Base-by-base conservation (phyloP, 495 filamentous ascomycete genomes). In the Hypoxylon lienhwacheense region DNA sequence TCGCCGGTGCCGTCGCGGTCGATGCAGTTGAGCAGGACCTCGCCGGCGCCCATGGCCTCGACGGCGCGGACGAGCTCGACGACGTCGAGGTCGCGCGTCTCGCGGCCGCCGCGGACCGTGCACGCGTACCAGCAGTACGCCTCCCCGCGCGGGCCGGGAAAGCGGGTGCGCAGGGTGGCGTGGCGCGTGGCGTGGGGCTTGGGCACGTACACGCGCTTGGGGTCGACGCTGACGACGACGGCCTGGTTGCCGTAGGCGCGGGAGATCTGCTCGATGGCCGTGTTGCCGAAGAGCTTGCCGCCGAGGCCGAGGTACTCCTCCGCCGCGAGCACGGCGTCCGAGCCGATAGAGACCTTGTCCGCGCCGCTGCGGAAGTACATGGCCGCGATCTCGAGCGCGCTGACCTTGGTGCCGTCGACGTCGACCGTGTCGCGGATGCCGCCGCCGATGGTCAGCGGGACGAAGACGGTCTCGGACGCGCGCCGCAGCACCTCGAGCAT, bases 291-390 rank as follows among this genome's bases (percentile, higher is more conserved):
- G 25, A 96, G 69, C 24, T 73, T 81, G 60, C 83, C 80, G 5
- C 85, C 85, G 5, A 70, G 71, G 21, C 74, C 68, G 67, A 91
- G 88, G 68, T 89, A 98, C 53, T 95, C 87, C 66, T 97, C 91
- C 0, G 93, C 93, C 6, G 91, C 91, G 25, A 82, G 80, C 7
- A 97, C 93, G 36, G 93, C 91, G 70, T 98, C 95, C 1, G 88
- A 95, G 3, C 95, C 93, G 62, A 98, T 96, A 39, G 90, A 96
- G 12, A 98, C 90, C 77, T 98, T 98, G 71, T 98, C 93, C n/a
- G 93, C 93, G 26, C 93, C 93, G 17, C 85, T 90, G 75, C 93
- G 89, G 80, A 98, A 98, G 77, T 98, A 98, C 81, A 97, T 85
- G 4, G 86, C 91, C 7, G 93, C 93, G 35, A 98, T 89, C 49